Conservation (phyloP, 83 land plant species). For the Larix sibirica region DNA sequence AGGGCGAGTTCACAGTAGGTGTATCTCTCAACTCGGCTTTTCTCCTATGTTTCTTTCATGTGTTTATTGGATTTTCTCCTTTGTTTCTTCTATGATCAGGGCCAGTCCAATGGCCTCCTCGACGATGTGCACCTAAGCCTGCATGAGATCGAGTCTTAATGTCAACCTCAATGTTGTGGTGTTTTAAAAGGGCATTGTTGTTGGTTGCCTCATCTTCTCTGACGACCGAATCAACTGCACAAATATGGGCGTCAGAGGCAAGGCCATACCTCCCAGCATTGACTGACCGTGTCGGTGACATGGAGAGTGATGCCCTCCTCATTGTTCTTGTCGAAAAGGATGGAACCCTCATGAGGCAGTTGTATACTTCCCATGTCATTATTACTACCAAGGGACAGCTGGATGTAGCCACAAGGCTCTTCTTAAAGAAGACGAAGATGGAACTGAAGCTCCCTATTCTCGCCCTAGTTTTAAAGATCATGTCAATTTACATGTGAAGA, state of each 20-base stretch:
- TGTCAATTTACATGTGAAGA: constrained; percentile 93
- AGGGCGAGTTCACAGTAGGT: too few species aligned
- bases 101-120: constrained; percentile 79
- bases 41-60: too few species aligned
- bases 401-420: constrained; percentile 82
- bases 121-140: constrained; percentile 96
- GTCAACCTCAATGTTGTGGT: constrained; percentile 95
- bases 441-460: constrained; percentile 88
- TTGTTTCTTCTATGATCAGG: constrained; percentile 93
- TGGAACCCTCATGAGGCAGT: constrained; percentile 88
- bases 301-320: constrained; percentile 88
- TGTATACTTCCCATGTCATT: too few species aligned
- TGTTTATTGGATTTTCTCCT: too few species aligned
- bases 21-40: too few species aligned
- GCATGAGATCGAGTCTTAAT: constrained; percentile 89
- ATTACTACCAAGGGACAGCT: constrained; percentile 96
- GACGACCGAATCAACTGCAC: constrained; percentile 95
- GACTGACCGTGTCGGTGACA: constrained; percentile 83
- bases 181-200: constrained; percentile 94
- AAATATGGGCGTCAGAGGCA: constrained; percentile 96
- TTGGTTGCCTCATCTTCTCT: constrained; percentile 74
- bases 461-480: constrained; percentile 84
- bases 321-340: constrained; percentile 93
- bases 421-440: constrained; percentile 84
- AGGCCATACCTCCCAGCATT: constrained; percentile 95